These are phyloP conservation scores for Suhomyces anneliseae DNA, from an alignment of 1,139 yeast genomes.

Conservation along the genomic window DNA sequence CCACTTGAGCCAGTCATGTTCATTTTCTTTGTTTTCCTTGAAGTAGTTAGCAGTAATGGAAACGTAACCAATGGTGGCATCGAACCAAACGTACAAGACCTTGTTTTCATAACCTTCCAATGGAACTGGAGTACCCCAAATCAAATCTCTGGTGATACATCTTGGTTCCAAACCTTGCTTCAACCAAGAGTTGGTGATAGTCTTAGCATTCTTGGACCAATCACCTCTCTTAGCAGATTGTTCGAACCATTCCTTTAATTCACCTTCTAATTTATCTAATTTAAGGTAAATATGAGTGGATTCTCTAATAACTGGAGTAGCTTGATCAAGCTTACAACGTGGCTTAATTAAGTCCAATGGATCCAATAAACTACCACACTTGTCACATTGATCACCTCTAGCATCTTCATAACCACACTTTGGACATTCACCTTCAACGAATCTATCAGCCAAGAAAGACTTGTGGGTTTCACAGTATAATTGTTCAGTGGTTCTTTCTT, in stretches of 20 bases:
- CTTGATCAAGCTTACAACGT: slow-evolving; percentile 87
- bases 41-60: slow-evolving; percentile 95
- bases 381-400: slow-evolving; percentile 98
- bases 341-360: slow-evolving; percentile 94
- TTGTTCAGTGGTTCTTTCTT: slow-evolving; percentile 86
- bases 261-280: slow-evolving; percentile 78
- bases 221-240: slow-evolving; percentile 67
- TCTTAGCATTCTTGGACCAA: slow-evolving; percentile 90
- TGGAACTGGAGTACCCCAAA: slow-evolving; percentile 99
- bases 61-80: slow-evolving; percentile 94
- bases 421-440: slow-evolving; percentile 97
- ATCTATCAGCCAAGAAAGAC: slow-evolving; percentile 93
- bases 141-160: slow-evolving; percentile 94
- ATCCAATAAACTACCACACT: slow-evolving; percentile 85
- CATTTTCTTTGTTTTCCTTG: slow-evolving; percentile 30
- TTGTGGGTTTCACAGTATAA: slow-evolving; percentile 87
- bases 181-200: slow-evolving; percentile 89
- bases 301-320: slow-evolving; percentile 74
- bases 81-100: slow-evolving; percentile 97
- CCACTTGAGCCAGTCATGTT: slow-evolving; percentile 73
- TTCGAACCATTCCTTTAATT: slow-evolving; percentile 70
- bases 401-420: slow-evolving; percentile 94
- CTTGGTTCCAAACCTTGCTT: slow-evolving; percentile 92
- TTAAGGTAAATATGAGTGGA: slow-evolving; percentile 86
- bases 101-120: slow-evolving; percentile 77